Evolutionary conservation across 345 rosid genomes (phyloP).

Genomic region (Pistacia atlantica): DNA sequence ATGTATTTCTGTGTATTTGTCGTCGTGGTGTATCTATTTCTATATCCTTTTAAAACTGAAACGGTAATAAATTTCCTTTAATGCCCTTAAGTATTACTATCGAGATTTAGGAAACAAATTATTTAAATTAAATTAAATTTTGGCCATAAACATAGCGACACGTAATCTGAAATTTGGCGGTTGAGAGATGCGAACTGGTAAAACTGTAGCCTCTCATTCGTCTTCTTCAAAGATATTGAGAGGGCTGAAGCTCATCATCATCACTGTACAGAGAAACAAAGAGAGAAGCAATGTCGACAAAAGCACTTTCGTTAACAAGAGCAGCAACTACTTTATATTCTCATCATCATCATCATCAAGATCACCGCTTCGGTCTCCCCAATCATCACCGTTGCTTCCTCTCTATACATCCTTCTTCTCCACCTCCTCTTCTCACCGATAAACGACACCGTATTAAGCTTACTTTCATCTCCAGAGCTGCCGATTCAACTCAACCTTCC

Average conservation of each 20-base stretch:
- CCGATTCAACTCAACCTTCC: conserved; percentile 69
- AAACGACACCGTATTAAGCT: conserved; percentile 25
- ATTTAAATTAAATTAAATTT: too few species aligned
- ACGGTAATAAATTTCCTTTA: too few species aligned
- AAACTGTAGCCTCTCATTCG: conserved; percentile 36
- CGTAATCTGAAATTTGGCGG: conserved; percentile 53
- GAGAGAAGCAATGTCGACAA: background rate
- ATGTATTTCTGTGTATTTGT: too few species aligned
- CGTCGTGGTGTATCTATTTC: too few species aligned
- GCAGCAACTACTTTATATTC: conserved; percentile 30
- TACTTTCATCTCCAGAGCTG: conserved; percentile 47
- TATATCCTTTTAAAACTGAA: too few species aligned
- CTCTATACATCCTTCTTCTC: conserved; percentile 31
- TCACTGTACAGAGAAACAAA: background rate
- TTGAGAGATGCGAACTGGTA: conserved; percentile 10
- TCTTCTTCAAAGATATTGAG: conserved; percentile 6
- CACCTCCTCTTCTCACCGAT: conserved; percentile 21
- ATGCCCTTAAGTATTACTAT: too few species aligned
- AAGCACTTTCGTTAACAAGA: conserved; percentile 35
- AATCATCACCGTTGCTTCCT: conserved; percentile 31
- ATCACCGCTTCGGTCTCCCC: conserved; percentile 16
- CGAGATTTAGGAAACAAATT: too few species aligned
- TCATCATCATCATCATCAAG: conserved; percentile 21
- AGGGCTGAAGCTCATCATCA: background rate
- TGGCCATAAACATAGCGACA: conserved; percentile 8